Percentiles rank a stretch among this genome's conserved stretches.
phyloP scores from a whole-genome alignment of 202 grass and related monocot species.

The Elaeis oleifera region DNA sequence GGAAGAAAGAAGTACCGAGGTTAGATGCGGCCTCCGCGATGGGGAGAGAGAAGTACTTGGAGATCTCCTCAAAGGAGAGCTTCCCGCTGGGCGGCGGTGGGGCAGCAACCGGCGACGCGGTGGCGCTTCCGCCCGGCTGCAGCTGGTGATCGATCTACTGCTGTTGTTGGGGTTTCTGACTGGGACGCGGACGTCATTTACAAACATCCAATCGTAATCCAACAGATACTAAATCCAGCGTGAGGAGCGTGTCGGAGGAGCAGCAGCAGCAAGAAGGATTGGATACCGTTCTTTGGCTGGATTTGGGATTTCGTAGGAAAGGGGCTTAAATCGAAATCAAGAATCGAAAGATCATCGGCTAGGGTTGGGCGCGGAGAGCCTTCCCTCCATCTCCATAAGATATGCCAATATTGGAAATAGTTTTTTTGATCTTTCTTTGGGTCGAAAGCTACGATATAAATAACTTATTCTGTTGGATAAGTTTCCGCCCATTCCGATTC shows the following conservation, averaged over 20 bases:
- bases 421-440: too few species aligned
- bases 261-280: not conserved
- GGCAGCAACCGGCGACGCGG: slow-evolving; percentile 10
- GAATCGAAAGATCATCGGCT: too few species aligned
- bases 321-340: too few species aligned
- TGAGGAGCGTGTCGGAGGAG: not conserved
- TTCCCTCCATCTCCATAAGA: too few species aligned
- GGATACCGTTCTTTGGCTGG: too few species aligned
- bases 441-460: too few species aligned
- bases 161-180: not conserved
- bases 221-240: not conserved
- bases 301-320: too few species aligned
- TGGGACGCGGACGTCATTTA: slow-evolving; percentile 1
- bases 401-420: too few species aligned
- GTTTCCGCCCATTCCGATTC: too few species aligned
- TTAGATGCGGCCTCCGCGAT: slow-evolving; percentile 82
- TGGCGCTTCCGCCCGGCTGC: not conserved
- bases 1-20: slow-evolving; percentile 42
- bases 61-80: slow-evolving; percentile 86
- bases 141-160: slow-evolving; percentile 1
- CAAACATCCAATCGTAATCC: not conserved
- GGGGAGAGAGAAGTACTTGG: slow-evolving; percentile 79
- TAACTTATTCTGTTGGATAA: too few species aligned
- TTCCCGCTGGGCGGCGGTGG: slow-evolving; percentile 39
- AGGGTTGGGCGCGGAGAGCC: too few species aligned